These are phyloP conservation scores for Hymenoscyphus salicellus DNA, from an alignment of 2,329 filamentous ascomycete genomes.

Conservation along the genomic window DNA sequence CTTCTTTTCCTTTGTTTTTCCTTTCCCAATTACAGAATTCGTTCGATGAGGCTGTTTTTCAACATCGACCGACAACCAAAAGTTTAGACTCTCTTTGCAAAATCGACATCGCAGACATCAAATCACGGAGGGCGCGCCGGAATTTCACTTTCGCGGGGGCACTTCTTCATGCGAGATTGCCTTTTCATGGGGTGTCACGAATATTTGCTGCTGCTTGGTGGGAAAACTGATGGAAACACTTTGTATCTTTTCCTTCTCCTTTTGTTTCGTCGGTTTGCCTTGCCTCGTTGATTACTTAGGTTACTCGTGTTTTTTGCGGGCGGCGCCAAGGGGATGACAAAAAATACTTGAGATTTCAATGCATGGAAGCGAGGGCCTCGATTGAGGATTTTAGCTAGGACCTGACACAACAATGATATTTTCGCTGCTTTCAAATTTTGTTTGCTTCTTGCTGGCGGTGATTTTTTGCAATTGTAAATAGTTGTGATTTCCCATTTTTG, in stretches of 20 bases:
- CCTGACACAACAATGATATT: slow-evolving; percentile 5
- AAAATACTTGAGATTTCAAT: background rate
- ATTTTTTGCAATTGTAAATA: background rate
- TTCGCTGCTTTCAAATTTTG: slow-evolving; percentile 7
- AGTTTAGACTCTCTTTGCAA: slow-evolving; percentile 17
- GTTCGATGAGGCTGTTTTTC: slow-evolving; percentile 6
- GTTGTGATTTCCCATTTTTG: background rate
- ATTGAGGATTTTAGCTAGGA: slow-evolving; percentile 4
- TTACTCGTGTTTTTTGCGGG: slow-evolving; percentile 4
- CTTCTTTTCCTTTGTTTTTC: slow-evolving; percentile 8
- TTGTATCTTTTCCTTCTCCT: background rate
- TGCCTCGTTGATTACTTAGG: slow-evolving; percentile 2
- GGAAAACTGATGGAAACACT: background rate
- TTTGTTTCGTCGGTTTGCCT: slow-evolving; percentile 3
- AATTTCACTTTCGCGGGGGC: background rate
- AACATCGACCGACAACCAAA: slow-evolving; percentile 10
- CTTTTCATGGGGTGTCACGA: background rate
- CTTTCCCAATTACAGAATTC: background rate
- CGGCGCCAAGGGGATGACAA: slow-evolving; percentile 1
- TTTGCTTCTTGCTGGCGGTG: slow-evolving; percentile 1
- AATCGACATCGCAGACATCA: background rate
- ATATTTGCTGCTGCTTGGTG: background rate
- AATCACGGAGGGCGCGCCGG: background rate
- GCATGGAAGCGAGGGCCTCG: background rate
- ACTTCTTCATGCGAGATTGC: background rate